A percentile compares a stretch with the other conserved stretches of the same genome.
Evolutionary conservation across 371 early-diverging fungal genomes (phyloP).

Genomic region (Apophysomyces elegans): DNA sequence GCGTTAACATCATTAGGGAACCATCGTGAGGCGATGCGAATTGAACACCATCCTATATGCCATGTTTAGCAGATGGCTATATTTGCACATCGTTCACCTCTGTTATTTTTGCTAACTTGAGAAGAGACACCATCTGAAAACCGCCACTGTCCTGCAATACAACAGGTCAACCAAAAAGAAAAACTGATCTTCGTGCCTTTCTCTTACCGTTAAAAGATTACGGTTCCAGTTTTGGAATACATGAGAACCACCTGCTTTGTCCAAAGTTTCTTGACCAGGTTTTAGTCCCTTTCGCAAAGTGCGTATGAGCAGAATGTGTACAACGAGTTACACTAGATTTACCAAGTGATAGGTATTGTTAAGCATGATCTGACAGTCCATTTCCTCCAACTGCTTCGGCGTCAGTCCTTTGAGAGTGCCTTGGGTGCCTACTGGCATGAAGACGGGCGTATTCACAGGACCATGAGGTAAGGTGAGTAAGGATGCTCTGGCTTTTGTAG

Average conservation of each 20-base stretch:
- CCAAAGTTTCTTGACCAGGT: conserved; percentile 80
- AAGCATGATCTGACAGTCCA: conserved; percentile 92
- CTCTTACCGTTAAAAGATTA: conserved; percentile 79
- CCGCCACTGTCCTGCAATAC: conserved; percentile 82
- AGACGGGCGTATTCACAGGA: conserved; percentile 88
- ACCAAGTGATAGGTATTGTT: conserved; percentile 94
- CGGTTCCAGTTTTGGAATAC: conserved; percentile 90
- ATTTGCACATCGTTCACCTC: conserved; percentile 52
- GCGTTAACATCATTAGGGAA: conserved; percentile 88
- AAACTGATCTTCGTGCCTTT: too few species aligned
- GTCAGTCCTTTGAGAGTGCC: conserved; percentile 93
- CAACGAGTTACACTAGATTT: conserved; percentile 16
- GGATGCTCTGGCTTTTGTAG: conserved; percentile 89
- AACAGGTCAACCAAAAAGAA: neutral
- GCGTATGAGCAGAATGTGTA: too few species aligned
- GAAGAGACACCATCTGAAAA: conserved; percentile 94
- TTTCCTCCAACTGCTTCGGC: conserved; percentile 74
- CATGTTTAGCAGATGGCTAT: neutral
- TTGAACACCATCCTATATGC: conserved; percentile 79
- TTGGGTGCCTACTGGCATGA: conserved; percentile 99
- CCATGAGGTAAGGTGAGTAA: conserved; percentile 83
- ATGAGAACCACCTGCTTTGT: conserved; percentile 82
- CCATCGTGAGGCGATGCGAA: conserved; percentile 89
- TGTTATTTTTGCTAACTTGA: conserved; percentile 85
- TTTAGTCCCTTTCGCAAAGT: conserved; percentile 40